Percentiles rank a stretch among this genome's conserved stretches.
phyloP scores from a whole-genome alignment of 1,284 basidiomycete genomes.

The Cutaneotrichosporon sp. region DNA sequence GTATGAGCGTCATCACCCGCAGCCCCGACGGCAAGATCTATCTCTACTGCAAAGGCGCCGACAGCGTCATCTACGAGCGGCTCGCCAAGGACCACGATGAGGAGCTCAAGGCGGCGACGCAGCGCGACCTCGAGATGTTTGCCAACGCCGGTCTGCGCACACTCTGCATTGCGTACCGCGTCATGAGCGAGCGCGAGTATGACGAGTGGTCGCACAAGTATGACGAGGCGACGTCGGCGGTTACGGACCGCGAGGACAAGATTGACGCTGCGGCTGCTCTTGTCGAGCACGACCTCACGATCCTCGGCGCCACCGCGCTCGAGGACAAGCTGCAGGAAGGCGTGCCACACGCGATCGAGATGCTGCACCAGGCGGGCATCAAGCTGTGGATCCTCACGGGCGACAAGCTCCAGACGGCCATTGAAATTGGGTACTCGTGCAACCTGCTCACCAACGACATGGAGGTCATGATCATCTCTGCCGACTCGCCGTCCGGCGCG shows the following conservation, averaged over 20 bases:
- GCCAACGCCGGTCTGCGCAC: slow-evolving; percentile 90
- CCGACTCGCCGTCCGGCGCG: slow-evolving; percentile 68
- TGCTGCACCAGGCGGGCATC: slow-evolving; percentile 85
- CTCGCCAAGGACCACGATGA: slow-evolving; percentile 69
- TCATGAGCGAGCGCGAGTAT: slow-evolving; percentile 78
- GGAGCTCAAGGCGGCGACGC: slow-evolving; percentile 68
- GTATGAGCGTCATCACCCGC: slow-evolving; percentile 87
- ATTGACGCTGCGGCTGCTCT: slow-evolving; percentile 80
- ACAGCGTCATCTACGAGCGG: slow-evolving; percentile 87
- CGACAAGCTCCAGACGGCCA: slow-evolving; percentile 95
- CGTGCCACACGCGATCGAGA: slow-evolving; percentile 92
- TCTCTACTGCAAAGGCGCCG: slow-evolving; percentile 93
- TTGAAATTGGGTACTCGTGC: slow-evolving; percentile 92
- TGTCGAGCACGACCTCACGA: slow-evolving; percentile 73
- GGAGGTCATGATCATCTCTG: slow-evolving; percentile 93
- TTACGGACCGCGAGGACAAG: slow-evolving; percentile 77
- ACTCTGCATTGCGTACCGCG: slow-evolving; percentile 79
- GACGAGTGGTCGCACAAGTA: slow-evolving; percentile 71
- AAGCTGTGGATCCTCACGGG: slow-evolving; percentile 79
- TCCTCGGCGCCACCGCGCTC: slow-evolving; percentile 89
- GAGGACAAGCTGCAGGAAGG: slow-evolving; percentile 97
- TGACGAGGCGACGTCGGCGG: slow-evolving; percentile 70
- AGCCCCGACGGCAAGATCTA: slow-evolving; percentile 73
- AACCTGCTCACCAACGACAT: slow-evolving; percentile 82
- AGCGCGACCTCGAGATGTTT: slow-evolving; percentile 83